phyloP scores from a whole-genome alignment of 2,329 filamentous ascomycete species.

The Aspergillus sp. region DNA sequence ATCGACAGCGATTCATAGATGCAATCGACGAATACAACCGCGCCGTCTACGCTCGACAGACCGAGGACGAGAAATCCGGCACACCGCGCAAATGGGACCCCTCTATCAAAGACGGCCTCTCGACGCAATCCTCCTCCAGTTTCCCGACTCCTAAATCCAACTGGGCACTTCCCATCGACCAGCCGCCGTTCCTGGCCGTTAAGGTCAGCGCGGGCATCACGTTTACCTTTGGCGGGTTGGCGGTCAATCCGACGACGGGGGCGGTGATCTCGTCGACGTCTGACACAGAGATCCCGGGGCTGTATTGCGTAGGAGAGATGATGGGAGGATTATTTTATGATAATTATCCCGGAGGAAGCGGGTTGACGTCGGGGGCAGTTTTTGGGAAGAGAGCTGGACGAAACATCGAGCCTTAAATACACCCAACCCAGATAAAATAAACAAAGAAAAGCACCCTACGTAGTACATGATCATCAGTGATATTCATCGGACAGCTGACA shows the following conservation, averaged over 20 bases:
- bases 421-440: no score
- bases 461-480: not conserved
- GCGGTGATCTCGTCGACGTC: slow-evolving; percentile 44
- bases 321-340: slow-evolving; percentile 56
- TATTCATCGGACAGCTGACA: not conserved
- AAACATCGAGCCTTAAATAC: no score
- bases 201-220: slow-evolving; percentile 59
- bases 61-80: slow-evolving; percentile 33
- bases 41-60: slow-evolving; percentile 43
- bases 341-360: slow-evolving; percentile 57
- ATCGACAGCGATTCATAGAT: slow-evolving; percentile 41
- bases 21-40: slow-evolving; percentile 51
- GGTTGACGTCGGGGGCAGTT: slow-evolving; percentile 52
- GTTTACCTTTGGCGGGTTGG: slow-evolving; percentile 60
- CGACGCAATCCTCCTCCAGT: slow-evolving; percentile 45
- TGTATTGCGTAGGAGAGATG: slow-evolving; percentile 60
- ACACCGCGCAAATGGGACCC: slow-evolving; percentile 47
- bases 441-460: no score
- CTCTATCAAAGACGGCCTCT: slow-evolving; percentile 52
- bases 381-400: slow-evolving; percentile 41
- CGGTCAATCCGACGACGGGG: slow-evolving; percentile 47
- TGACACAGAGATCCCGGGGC: slow-evolving; percentile 42
- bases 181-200: slow-evolving; percentile 54
- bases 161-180: slow-evolving; percentile 53
- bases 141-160: slow-evolving; percentile 54